Percentiles rank a stretch among this genome's conserved stretches.
Evolutionary conservation across 495 filamentous ascomycete genomes (phyloP).

Genomic region (Glonium stellatum): DNA sequence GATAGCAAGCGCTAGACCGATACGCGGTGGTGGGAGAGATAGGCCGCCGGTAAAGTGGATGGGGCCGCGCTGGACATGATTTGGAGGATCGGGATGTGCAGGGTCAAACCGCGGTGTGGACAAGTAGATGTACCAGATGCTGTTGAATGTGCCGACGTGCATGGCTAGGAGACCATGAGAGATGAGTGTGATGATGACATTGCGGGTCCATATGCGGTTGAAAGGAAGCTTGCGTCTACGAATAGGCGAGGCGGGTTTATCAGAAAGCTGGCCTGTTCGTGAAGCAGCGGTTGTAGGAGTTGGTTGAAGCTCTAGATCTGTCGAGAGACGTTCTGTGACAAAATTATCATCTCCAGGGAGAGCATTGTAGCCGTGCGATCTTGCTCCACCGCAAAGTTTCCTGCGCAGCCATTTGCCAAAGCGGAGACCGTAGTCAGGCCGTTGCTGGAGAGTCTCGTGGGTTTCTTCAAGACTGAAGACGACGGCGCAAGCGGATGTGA

Average conservation of each 20-base stretch:
- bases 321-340: not conserved
- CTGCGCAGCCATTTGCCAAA: constrained; percentile 19
- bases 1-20: constrained; percentile 63
- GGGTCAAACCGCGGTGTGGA: constrained; percentile 53
- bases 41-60: constrained; percentile 68
- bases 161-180: constrained; percentile 62
- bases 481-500: constrained; percentile 47
- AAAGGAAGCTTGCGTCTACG: constrained; percentile 51
- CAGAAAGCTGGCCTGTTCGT: constrained; percentile 14
- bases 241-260: constrained; percentile 2
- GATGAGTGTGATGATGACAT: constrained; percentile 55
- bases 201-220: constrained; percentile 54
- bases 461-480: constrained; percentile 67
- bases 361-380: constrained; percentile 10
- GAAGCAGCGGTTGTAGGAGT: constrained; percentile 27
- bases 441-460: constrained; percentile 24
- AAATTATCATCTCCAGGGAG: constrained; percentile 12
- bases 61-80: constrained; percentile 39
- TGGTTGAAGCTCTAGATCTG: constrained; percentile 18
- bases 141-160: constrained; percentile 69
- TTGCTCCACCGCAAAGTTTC: constrained; percentile 13
- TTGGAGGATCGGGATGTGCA: constrained; percentile 31
- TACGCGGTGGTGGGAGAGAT: constrained; percentile 57
- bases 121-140: constrained; percentile 66
- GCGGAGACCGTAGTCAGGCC: constrained; percentile 20